Evolutionary conservation across 768 basidiomycete genomes (phyloP).

Genomic region (Tubosaeta sp.): DNA sequence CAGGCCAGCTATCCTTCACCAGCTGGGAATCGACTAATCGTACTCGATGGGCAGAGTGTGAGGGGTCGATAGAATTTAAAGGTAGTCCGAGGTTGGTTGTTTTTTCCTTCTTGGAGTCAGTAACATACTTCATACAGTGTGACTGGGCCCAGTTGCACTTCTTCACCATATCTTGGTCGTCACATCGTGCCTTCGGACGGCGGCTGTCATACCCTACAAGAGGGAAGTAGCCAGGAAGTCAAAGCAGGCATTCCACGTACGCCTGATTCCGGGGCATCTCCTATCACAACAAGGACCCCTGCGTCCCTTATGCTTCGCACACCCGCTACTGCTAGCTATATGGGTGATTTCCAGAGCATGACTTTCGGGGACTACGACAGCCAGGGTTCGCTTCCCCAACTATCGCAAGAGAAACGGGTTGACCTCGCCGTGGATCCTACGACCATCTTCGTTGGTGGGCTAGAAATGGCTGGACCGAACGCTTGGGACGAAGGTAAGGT

Average conservation of each 20-base stretch:
- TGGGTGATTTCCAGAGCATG: constrained; percentile 32
- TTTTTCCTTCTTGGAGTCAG: not conserved
- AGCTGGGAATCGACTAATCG: constrained; percentile 24
- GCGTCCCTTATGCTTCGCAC: constrained; percentile 47
- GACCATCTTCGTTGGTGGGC: constrained; percentile 73
- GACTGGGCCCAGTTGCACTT: constrained; percentile 4
- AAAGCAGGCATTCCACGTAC: constrained; percentile 36
- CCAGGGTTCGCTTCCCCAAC: constrained; percentile 15
- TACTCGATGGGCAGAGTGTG: constrained; percentile 17
- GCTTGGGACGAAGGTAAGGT: constrained; percentile 71
- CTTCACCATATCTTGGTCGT: constrained; percentile 12
- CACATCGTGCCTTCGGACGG: constrained; percentile 19
- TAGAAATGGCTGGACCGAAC: constrained; percentile 57
- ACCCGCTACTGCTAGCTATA: constrained; percentile 38
- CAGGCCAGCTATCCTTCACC: constrained; percentile 25
- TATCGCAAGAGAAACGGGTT: constrained; percentile 23
- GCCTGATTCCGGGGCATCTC: constrained; percentile 44
- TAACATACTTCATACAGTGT: constrained; percentile 14
- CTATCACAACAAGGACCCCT: constrained; percentile 48
- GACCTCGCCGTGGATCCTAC: constrained; percentile 55
- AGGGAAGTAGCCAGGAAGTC: constrained; percentile 35
- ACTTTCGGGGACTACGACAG: constrained; percentile 22
- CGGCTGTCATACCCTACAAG: constrained; percentile 7
- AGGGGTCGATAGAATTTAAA: constrained; percentile 11
- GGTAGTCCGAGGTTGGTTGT: constrained; percentile 13